A percentile compares a stretch with the other conserved stretches of the same genome.
phyloP scores from a whole-genome alignment of 2,329 filamentous ascomycete genomes.

The Hypoxylon sp. region DNA sequence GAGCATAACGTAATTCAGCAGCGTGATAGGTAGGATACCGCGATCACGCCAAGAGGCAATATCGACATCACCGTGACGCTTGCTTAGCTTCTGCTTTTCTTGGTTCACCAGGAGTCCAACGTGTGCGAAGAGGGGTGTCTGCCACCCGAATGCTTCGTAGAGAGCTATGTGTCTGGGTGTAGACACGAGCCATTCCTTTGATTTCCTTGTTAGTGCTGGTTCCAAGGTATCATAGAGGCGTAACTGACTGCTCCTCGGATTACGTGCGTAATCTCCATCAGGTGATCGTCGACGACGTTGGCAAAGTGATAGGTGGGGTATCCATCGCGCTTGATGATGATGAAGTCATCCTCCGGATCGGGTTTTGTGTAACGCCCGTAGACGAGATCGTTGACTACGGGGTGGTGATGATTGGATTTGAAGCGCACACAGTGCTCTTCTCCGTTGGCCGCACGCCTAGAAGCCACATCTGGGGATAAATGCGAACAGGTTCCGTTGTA shows the following conservation, averaged over 20 bases:
- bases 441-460: slow-evolving; percentile 71
- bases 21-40: slow-evolving; percentile 57
- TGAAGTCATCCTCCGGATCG: slow-evolving; percentile 76
- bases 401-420: slow-evolving; percentile 67
- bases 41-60: slow-evolving; percentile 59
- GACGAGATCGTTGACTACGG: slow-evolving; percentile 77
- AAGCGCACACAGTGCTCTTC: slow-evolving; percentile 82
- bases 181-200: slow-evolving; percentile 91
- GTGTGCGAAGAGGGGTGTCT: slow-evolving; percentile 78
- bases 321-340: slow-evolving; percentile 90
- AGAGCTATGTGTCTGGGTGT: slow-evolving; percentile 77
- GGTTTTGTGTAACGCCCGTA: slow-evolving; percentile 73
- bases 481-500: slow-evolving; percentile 75
- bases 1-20: slow-evolving; percentile 84
- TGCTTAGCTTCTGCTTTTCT: slow-evolving; percentile 82
- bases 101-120: slow-evolving; percentile 77
- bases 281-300: slow-evolving; percentile 94
- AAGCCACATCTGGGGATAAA: slow-evolving; percentile 72
- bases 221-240: background rate
- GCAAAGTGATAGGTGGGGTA: slow-evolving; percentile 96
- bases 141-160: slow-evolving; percentile 82
- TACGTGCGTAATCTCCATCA: slow-evolving; percentile 96
- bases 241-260: slow-evolving; percentile 79
- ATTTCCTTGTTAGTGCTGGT: slow-evolving; percentile 1
- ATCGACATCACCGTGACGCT: slow-evolving; percentile 71